These are phyloP conservation scores for Paspalum vaginatum DNA, from an alignment of 176 grass and related monocot genomes.

Conservation along the genomic window DNA sequence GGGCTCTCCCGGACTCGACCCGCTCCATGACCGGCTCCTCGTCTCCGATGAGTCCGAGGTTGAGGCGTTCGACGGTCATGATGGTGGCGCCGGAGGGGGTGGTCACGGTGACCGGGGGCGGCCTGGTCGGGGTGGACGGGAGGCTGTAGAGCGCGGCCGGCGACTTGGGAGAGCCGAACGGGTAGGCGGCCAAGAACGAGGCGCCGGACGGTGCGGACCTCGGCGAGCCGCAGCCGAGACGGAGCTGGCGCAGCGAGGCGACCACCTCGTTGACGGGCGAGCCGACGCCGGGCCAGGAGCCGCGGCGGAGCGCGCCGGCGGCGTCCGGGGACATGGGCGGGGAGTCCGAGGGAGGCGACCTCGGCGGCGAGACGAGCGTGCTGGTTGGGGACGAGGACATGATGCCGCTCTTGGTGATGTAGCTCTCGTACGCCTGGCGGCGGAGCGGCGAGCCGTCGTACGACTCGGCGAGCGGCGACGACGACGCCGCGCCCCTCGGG, in stretches of 20 bases:
- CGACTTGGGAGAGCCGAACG: conserved; percentile 50
- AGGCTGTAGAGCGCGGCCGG: conserved; percentile 53
- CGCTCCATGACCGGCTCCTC: conserved; percentile 58
- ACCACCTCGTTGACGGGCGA: conserved; percentile 59
- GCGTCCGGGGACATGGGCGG: conserved; percentile 70
- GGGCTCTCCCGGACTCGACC: conserved; percentile 78
- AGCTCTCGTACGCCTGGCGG: conserved; percentile 63
- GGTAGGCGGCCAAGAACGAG: conserved; percentile 40
- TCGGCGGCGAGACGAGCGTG: conserved; percentile 70
- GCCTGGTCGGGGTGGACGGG: conserved; percentile 56
- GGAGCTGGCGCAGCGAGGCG: conserved; percentile 64
- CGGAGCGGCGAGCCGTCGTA: conserved; percentile 88
- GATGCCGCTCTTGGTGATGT: conserved; percentile 45
- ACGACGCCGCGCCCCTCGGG: conserved; percentile 17
- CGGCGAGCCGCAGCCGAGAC: conserved; percentile 49
- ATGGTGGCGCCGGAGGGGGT: conserved; percentile 30
- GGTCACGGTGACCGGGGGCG: neutral
- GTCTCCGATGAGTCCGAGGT: conserved; percentile 47
- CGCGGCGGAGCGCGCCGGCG: conserved; percentile 38
- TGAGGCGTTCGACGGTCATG: conserved; percentile 38
- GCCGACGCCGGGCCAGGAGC: conserved; percentile 47
- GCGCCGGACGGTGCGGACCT: conserved; percentile 49
- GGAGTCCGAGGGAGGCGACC: conserved; percentile 65
- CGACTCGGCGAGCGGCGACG: conserved; percentile 50
- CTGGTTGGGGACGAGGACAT: conserved; percentile 74